phyloP scores from a whole-genome alignment of 371 early-diverging fungal species.

The Mortierella sp. region DNA sequence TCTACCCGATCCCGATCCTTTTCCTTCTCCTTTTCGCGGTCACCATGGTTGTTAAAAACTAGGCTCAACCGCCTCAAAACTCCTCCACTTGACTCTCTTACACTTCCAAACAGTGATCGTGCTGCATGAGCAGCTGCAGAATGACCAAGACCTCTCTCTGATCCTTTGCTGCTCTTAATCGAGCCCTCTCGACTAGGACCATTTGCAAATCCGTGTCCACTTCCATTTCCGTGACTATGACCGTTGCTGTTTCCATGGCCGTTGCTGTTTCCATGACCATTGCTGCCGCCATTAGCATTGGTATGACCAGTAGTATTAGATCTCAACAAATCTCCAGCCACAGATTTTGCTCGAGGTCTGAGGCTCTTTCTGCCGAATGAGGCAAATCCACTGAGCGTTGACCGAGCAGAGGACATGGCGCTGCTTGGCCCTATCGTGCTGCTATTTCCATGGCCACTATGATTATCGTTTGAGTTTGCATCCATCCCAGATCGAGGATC shows the following conservation, averaged over 20 bases:
- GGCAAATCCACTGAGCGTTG: constrained; percentile 48
- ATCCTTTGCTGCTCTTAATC: constrained; percentile 50
- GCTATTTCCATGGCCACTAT: constrained; percentile 38
- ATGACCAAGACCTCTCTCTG: constrained; percentile 41
- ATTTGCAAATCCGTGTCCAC: constrained; percentile 14
- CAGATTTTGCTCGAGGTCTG: constrained; percentile 44
- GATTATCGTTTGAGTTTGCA: constrained; percentile 8
- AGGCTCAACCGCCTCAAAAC: constrained; percentile 49
- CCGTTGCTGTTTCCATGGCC: constrained; percentile 12
- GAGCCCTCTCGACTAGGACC: constrained; percentile 52
- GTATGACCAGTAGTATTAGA: constrained; percentile 46
- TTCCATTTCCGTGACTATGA: constrained; percentile 5
- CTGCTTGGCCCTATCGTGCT: constrained; percentile 43
- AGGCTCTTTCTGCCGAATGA: constrained; percentile 52
- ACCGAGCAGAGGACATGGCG: constrained; percentile 34
- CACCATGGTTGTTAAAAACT: constrained; percentile 45
- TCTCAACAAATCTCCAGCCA: constrained; percentile 37
- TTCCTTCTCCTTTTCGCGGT: constrained; percentile 48
- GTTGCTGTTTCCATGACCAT: constrained; percentile 2
- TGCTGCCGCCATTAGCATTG: constrained; percentile 5
- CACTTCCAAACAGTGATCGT: constrained; percentile 55
- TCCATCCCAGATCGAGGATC: constrained; percentile 25
- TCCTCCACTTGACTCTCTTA: constrained; percentile 54
- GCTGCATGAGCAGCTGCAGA: constrained; percentile 54
- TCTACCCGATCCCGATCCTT: constrained; percentile 37